A percentile compares a stretch with the other conserved stretches of the same genome.
Evolutionary conservation across 2,329 filamentous ascomycete genomes (phyloP).

Genomic region (Byssothecium circinans): DNA sequence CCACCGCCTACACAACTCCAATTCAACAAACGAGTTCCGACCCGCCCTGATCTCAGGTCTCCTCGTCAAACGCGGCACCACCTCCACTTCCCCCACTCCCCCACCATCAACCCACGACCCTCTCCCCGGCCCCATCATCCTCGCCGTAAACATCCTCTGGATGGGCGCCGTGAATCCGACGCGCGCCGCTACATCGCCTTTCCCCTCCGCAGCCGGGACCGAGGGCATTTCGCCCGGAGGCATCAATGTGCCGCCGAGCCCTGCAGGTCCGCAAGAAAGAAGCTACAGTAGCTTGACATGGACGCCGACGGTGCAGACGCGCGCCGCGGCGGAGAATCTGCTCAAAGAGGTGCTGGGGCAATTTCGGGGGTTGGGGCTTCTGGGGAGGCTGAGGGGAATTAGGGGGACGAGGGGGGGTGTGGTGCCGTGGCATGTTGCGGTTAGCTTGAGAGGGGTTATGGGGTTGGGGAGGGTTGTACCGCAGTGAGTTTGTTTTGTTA

Average conservation of each 20-base stretch:
- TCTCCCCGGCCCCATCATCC: conserved; percentile 33
- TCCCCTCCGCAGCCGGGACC: conserved; percentile 19
- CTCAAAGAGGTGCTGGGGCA: conserved; percentile 70
- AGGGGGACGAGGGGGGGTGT: conserved; percentile 59
- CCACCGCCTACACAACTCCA: conserved; percentile 53
- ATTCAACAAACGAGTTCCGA: conserved; percentile 37
- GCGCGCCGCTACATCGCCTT: conserved; percentile 34
- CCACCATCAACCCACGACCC: conserved; percentile 22
- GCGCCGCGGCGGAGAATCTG: conserved; percentile 57
- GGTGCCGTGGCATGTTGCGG: conserved; percentile 78
- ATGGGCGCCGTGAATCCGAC: conserved; percentile 46
- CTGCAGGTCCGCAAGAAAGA: conserved; percentile 16
- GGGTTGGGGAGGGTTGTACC: conserved; percentile 49
- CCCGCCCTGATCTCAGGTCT: conserved; percentile 47
- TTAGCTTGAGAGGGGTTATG: conserved; percentile 68
- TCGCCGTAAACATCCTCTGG: conserved; percentile 51
- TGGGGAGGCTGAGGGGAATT: conserved; percentile 68
- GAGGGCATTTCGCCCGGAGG: conserved; percentile 27
- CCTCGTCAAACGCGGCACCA: conserved; percentile 46
- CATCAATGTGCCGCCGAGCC: background rate
- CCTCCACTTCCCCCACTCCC: conserved; percentile 12
- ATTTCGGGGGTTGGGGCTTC: conserved; percentile 68
- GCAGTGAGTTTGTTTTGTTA: background rate
- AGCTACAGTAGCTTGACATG: conserved; percentile 34
- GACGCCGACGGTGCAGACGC: conserved; percentile 36